These are phyloP conservation scores for Ascodesmis nigricans DNA, from an alignment of 495 filamentous ascomycete species.

Conservation along the genomic window DNA sequence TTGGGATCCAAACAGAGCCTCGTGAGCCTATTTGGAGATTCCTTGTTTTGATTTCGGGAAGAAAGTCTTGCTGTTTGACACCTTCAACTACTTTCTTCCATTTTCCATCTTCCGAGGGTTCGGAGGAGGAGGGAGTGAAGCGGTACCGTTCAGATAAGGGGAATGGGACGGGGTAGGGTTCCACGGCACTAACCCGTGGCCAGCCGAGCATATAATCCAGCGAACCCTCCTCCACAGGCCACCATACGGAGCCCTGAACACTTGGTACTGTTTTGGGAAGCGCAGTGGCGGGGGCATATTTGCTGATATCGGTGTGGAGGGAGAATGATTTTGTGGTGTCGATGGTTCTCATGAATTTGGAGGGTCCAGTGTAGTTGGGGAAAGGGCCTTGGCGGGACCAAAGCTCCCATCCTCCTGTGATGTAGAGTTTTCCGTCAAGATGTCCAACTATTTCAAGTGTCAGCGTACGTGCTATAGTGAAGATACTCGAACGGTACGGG, in stretches of 20 bases:
- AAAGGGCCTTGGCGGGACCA: constrained; percentile 4
- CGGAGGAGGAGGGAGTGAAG: not conserved
- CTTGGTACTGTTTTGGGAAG: not conserved
- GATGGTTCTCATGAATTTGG: constrained; percentile 1
- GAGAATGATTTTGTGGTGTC: constrained; percentile 1
- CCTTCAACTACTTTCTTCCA: not conserved
- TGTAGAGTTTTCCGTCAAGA: constrained; percentile 2
- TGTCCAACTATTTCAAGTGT: no score
- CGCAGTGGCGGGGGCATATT: not conserved
- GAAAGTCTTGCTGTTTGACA: not conserved
- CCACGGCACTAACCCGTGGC: no score
- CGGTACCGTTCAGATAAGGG: no score
- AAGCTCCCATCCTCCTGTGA: constrained; percentile 1
- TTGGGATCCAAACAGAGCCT: no score
- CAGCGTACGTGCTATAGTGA: no score
- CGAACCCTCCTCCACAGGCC: not conserved
- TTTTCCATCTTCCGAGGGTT: not conserved
- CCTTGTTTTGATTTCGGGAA: not conserved
- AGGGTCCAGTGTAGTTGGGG: not conserved
- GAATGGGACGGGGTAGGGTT: no score
- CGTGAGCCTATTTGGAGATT: not conserved
- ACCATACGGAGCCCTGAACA: constrained; percentile 2
- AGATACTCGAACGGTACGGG: no score
- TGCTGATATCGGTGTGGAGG: not conserved
- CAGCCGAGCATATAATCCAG: no score